Evolutionary conservation across 176 grass and related monocot genomes (phyloP).

Genomic region (Carex parvula): DNA sequence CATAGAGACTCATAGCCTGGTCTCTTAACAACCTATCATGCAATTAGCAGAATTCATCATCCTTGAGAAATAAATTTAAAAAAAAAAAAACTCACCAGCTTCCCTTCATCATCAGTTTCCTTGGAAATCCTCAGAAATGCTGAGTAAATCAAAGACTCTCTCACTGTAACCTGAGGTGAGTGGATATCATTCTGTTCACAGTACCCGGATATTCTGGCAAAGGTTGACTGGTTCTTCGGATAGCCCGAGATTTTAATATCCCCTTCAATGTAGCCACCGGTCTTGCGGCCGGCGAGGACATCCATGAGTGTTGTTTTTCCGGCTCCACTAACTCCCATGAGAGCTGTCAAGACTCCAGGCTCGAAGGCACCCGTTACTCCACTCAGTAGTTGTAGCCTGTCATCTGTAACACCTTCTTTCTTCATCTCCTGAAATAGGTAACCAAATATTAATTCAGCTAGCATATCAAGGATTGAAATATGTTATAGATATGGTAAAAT

Average conservation of each 20-base stretch:
- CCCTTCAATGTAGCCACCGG: constrained; percentile 97
- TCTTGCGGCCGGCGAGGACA: constrained; percentile 94
- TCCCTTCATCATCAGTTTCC: constrained; percentile 73
- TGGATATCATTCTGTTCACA: constrained; percentile 99
- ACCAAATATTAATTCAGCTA: neutral
- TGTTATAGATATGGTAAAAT: neutral
- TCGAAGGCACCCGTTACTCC: constrained; percentile 78
- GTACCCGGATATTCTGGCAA: constrained; percentile 97
- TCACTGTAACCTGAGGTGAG: constrained; percentile 94
- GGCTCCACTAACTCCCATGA: constrained; percentile 99
- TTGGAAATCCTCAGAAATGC: constrained; percentile 78
- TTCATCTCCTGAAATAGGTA: constrained; percentile 80
- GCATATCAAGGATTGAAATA: neutral
- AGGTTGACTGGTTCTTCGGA: constrained; percentile 90
- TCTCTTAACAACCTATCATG: neutral
- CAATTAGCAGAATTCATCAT: neutral
- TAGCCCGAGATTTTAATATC: constrained; percentile 86
- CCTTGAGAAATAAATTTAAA: neutral
- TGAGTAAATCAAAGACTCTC: constrained; percentile 92
- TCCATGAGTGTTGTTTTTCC: constrained; percentile 99
- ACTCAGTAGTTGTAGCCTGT: constrained; percentile 81
- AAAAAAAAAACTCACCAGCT: constrained; percentile 61
- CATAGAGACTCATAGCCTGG: neutral
- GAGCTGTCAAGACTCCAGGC: constrained; percentile 85
- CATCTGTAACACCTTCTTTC: constrained; percentile 81